These are phyloP conservation scores for Trametes sanguinea DNA, from an alignment of 768 basidiomycete genomes.

Conservation along the genomic window DNA sequence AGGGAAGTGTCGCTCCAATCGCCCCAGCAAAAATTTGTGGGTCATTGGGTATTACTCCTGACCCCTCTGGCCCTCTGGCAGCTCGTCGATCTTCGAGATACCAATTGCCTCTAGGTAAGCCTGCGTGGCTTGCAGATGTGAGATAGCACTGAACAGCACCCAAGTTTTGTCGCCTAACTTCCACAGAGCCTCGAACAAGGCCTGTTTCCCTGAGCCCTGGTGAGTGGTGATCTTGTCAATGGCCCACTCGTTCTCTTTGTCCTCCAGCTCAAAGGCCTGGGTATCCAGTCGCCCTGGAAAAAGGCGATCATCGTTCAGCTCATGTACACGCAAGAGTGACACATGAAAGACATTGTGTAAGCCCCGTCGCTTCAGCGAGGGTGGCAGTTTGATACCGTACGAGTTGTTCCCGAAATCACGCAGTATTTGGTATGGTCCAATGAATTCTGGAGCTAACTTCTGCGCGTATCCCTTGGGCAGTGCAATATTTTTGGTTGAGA, in stretches of 20 bases:
- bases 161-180: conserved; percentile 39
- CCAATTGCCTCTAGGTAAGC: conserved; percentile 31
- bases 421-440: conserved; percentile 41
- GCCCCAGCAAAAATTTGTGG: conserved; percentile 14
- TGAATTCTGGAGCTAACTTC: conserved; percentile 40
- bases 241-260: conserved; percentile 30
- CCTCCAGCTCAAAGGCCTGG: conserved; percentile 28
- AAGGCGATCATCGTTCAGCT: conserved; percentile 35
- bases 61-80: neutral
- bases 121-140: conserved; percentile 24
- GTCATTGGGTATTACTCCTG: conserved; percentile 1
- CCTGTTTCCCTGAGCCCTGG: conserved; percentile 27
- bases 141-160: conserved; percentile 32
- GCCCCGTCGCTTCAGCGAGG: conserved; percentile 27
- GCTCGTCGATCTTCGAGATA: neutral
- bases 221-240: conserved; percentile 33
- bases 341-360: conserved; percentile 42
- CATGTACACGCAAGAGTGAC: conserved; percentile 31
- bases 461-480: conserved; percentile 35
- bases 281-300: conserved; percentile 39
- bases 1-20: neutral
- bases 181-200: conserved; percentile 38
- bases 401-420: conserved; percentile 23
- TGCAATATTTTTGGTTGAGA: conserved; percentile 41
- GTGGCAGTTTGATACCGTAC: conserved; percentile 36